Conservation (phyloP, 2,329 filamentous ascomycete genomes). For the Monosporascus cannonballus region DNA sequence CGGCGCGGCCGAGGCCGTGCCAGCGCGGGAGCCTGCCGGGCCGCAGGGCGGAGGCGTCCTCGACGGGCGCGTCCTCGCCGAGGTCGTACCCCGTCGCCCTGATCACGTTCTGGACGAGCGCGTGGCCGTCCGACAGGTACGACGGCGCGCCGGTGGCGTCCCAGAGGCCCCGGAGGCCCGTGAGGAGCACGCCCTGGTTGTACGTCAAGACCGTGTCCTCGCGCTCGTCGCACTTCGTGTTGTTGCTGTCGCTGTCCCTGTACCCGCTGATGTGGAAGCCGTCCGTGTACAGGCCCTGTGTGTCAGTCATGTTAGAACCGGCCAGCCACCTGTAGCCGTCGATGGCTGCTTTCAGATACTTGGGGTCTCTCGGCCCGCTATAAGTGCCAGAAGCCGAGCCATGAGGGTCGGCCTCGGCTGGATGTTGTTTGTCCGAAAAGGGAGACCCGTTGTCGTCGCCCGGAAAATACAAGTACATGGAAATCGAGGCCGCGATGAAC, state of each 20-base stretch:
- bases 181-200: conserved; percentile 88
- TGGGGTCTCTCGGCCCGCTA: conserved; percentile 43
- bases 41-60: conserved; percentile 29
- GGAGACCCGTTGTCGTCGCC: conserved; percentile 71
- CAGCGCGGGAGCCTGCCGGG: conserved; percentile 46
- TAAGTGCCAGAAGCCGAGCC: conserved; percentile 30
- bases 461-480: conserved; percentile 86
- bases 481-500: conserved; percentile 75
- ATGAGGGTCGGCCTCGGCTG: conserved; percentile 4
- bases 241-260: conserved; percentile 52
- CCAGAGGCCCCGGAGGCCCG: conserved; percentile 75
- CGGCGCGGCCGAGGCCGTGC: conserved; percentile 70
- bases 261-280: conserved; percentile 79
- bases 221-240: conserved; percentile 69
- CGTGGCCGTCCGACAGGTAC: conserved; percentile 75
- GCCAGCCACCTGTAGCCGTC: conserved; percentile 78
- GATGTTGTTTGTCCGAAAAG: conserved; percentile 37
- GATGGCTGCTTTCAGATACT: conserved; percentile 67
- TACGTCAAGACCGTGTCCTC: conserved; percentile 93
- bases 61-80: conserved; percentile 31
- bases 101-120: conserved; percentile 68
- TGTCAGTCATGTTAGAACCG: conserved; percentile 73
- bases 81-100: conserved; percentile 70
- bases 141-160: conserved; percentile 63
- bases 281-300: conserved; percentile 70